Evolutionary conservation across 768 basidiomycete species (phyloP), one percentile per base, ranked within the genome.

Genomic region (Termitomyces sp.): DNA sequence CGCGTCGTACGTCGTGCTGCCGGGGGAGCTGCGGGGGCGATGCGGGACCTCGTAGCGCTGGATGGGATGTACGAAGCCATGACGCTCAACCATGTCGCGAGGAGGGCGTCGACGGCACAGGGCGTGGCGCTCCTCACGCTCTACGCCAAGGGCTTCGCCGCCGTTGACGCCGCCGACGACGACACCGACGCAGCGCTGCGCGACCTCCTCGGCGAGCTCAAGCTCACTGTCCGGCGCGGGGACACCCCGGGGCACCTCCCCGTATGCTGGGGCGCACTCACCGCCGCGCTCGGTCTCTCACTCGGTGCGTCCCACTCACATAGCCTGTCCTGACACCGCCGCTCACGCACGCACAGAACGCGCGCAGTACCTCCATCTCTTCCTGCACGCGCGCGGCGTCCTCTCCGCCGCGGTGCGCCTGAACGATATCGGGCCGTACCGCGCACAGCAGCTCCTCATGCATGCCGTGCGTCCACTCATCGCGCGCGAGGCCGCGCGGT

Each of bases 361-460:
- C 32, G 79, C 91, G 9, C 87, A 89, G 64, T 90, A 91, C 68
- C 84, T 99, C 14, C 89, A 95, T 67, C 84, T 98, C 35, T 98
- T 97, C 76, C 84, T 99, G 5, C 93, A 98, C 65, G 91, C 92
- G 4, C 83, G 97, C 14, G 84, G 93, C 56, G 75, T 98, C 54
- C 79, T 98, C 47, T 98, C 95, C 8, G 93, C 95, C 5, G 88
- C 94, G 2, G 91, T 99, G 18, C 85, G 97, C 7, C 78, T 98
- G 67, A 98, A 98, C 71, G 82, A 83, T 28, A 80, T 97, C 63
- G 97, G 97, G 0, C 97, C 97, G 0, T 99, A 99, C 71, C 84
- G 84, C 20, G 84, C 97, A 0, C 95, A 98, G 66, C 93, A 95
- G 63, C 74, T 96, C 18, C 77, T 99, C 8, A 74, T 95, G 48